phyloP scores from a whole-genome alignment of 2,329 filamentous ascomycete genomes.

The Tolypocladium capitatum region DNA sequence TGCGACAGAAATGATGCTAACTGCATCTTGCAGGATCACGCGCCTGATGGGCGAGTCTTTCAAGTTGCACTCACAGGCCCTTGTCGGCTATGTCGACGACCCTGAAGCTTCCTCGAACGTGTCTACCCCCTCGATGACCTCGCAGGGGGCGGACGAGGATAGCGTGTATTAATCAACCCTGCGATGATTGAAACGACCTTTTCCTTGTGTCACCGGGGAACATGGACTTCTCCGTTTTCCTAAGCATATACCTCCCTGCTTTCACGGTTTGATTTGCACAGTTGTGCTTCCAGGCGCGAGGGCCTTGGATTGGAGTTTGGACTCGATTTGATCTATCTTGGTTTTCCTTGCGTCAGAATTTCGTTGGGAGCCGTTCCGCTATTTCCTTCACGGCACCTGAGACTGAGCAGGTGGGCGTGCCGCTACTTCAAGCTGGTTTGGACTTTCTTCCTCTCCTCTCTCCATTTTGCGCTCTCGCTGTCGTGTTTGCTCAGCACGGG shows the following conservation, averaged over 20 bases:
- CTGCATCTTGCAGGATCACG: constrained; percentile 51
- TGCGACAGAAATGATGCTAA: constrained; percentile 7
- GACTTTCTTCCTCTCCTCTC: neutral
- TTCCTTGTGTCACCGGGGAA: constrained; percentile 6
- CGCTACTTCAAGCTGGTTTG: constrained; percentile 8
- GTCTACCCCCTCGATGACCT: constrained; percentile 59
- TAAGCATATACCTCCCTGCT: constrained; percentile 19
- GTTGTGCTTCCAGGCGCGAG: constrained; percentile 5
- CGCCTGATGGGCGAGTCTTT: constrained; percentile 97
- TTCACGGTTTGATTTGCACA: neutral
- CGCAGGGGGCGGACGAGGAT: constrained; percentile 57
- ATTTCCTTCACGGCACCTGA: constrained; percentile 21
- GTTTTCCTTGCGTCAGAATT: constrained; percentile 19
- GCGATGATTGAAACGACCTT: constrained; percentile 36
- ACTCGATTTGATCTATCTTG: constrained; percentile 8
- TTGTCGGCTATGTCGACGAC: constrained; percentile 88
- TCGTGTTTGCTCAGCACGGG: constrained; percentile 9
- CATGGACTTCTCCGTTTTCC: constrained; percentile 6
- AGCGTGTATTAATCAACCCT: constrained; percentile 50
- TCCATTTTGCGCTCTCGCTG: constrained; percentile 3
- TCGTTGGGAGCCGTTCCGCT: constrained; percentile 11
- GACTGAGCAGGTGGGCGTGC: constrained; percentile 22
- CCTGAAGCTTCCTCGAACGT: constrained; percentile 55
- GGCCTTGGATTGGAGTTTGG: constrained; percentile 4
- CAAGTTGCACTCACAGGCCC: constrained; percentile 87